phyloP scores from a whole-genome alignment of 1,139 yeast genomes.

The Candida glucosophila region DNA sequence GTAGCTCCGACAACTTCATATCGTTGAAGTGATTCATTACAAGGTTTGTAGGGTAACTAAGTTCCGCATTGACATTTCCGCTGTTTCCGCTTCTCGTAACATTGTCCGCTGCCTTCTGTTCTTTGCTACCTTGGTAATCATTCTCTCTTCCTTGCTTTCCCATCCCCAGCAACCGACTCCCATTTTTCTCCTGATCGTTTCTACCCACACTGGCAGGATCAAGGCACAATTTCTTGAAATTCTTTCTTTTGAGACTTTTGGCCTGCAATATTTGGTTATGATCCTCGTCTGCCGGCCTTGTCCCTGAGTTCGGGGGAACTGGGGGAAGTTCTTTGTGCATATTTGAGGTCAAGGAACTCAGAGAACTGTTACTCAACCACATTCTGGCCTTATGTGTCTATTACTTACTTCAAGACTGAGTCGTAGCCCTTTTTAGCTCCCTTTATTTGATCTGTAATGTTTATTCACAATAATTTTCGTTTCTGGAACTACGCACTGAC shows the following conservation, averaged over 20 bases:
- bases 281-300: constrained; percentile 2
- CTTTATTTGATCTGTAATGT: too few species aligned
- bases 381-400: too few species aligned
- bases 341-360: constrained; percentile 17
- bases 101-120: constrained; percentile 1
- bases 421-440: too few species aligned
- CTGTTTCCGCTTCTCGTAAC: constrained; percentile 14
- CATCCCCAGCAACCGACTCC: too few species aligned
- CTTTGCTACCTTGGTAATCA: constrained; percentile 2
- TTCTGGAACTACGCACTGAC: too few species aligned
- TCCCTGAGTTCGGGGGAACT: constrained; percentile 16
- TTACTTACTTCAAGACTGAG: too few species aligned
- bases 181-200: not conserved
- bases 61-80: constrained; percentile 22
- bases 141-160: too few species aligned
- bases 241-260: constrained; percentile 62
- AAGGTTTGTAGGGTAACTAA: constrained; percentile 13
- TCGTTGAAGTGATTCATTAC: constrained; percentile 24
- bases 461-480: too few species aligned
- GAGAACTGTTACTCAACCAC: too few species aligned
- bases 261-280: constrained; percentile 28
- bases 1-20: constrained; percentile 12
- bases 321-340: constrained; percentile 35
- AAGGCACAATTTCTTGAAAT: constrained; percentile 63
- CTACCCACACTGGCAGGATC: constrained; percentile 8